Evolutionary conservation across 1,284 basidiomycete species (phyloP), one percentile per base, ranked within the genome.

Genomic region (Cryptococcus wingfieldii): DNA sequence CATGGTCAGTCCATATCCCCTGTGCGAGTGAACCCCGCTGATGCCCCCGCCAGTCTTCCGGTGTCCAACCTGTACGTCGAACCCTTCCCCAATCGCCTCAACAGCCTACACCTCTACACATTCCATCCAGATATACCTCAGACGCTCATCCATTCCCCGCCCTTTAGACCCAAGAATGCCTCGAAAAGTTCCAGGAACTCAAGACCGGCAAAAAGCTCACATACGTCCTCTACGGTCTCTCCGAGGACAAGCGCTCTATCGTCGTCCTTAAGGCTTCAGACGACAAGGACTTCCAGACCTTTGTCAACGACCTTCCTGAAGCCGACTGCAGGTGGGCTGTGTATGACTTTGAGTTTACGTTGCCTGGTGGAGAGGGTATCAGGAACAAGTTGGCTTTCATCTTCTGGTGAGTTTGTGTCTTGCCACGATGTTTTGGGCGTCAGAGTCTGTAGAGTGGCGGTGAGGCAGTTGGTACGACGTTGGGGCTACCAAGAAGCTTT

Each of bases 381-480:
- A 83, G 94, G 77, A 95, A 89, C 83, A 98, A 97, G 83, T 83
- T 98, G 65, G 80, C 81, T 69, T 97, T 98, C 76, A 76, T 85
- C 78, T 84, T 86, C 56, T 98, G 95, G 84, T 84, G 63, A 70
- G 81, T 79, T 16, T 5, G 27, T 12, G n/a, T 28, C 13, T 54
- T 55, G 34, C 13, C 42, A n/a, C 9, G 39, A 45, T 13, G 23
- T 23, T 6, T 14, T 7, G 48, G 13, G 47, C 12, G 37, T 39
- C 37, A 9, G n/a, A 43, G 42, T 8, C 39, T 47, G 43, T 25
- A 31, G 41, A 34, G 31, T 34, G 28, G 47, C 25, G 31, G 48
- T 12, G 28, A 9, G n/a, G 13, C 16, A 13, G 12, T n/a, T 49
- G 50, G 34, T n/a, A 14, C 5, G 16, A 9, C 41, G 23, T n/a